Base-by-base conservation (phyloP, 2,329 filamentous ascomycete species). In the Microsporum audouinii region DNA sequence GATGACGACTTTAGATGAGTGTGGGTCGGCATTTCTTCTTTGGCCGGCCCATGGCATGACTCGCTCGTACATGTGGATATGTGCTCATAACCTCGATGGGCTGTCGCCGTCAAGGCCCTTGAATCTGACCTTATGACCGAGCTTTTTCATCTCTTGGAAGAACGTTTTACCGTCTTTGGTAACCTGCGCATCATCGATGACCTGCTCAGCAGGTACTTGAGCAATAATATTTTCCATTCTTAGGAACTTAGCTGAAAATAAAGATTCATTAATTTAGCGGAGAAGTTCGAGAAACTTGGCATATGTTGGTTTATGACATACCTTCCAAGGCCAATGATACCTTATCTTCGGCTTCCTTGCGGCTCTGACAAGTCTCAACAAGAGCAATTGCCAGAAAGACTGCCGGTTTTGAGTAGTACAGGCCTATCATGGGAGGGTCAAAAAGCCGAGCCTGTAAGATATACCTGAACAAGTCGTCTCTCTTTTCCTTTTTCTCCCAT, bases 381-480 rank as follows among this genome's bases (percentile, higher is more conserved):
- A 57, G 36, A 43, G 60, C 31, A 7, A 58, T 63, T 45, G 62
- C 33, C 39, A 61, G 55, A 58, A 58, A 61, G 17, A 57, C 41
- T 29, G 27, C 27, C 12, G 60, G 60, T 39, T 61, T 61, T 14
- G 23, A 56, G 34, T 61, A 58, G 27, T 41, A n/a, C 3, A 41
- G 14, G 14, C 39, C 39, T 12, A n/a, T 12, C 5, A 41, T 5
- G 5, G 39, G 39, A n/a, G 39, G 14, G 39, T 41, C 39, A 41
- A 41, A 41, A 10, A 41, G 39, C 3, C 39, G 39, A 12, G 39
- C 39, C 14, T 12, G 3, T 41, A 12, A 10, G 39, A 41, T 4
- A 12, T 41, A 4, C 39, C 14, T n/a, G 3, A 12, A 12, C 3
- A 41, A n/a, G 39, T 12, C 14, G 3, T n/a, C 7, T n/a, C 39